Conservation (phyloP, 2,329 filamentous ascomycete species). For the Magnaporthiopsis incrustans region DNA sequence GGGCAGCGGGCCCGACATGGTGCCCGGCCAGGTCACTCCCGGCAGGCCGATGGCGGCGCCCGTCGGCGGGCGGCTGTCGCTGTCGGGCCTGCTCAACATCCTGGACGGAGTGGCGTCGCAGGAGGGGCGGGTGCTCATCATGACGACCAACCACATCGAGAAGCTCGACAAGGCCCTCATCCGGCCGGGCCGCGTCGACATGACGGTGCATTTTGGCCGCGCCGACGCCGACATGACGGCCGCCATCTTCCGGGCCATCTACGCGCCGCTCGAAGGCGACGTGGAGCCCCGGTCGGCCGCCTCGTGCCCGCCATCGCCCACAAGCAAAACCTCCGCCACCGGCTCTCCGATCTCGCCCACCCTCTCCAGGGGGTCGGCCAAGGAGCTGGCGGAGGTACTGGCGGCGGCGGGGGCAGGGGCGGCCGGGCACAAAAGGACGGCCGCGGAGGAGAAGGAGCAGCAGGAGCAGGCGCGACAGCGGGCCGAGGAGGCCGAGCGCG, state of each 20-base stretch:
- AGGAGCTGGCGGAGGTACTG: neutral
- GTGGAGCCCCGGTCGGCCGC: constrained; percentile 15
- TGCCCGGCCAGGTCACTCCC: constrained; percentile 24
- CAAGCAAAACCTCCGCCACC: neutral
- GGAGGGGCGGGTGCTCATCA: constrained; percentile 55
- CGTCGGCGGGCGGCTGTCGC: constrained; percentile 42
- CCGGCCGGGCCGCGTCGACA: constrained; percentile 54
- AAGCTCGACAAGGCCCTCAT: constrained; percentile 55
- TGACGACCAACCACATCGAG: constrained; percentile 58
- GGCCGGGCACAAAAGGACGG: constrained; percentile 18
- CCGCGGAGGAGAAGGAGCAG: constrained; percentile 15
- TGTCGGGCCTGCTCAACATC: constrained; percentile 73
- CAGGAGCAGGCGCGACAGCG: constrained; percentile 24
- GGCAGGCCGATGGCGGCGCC: constrained; percentile 16
- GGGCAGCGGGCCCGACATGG: constrained; percentile 18
- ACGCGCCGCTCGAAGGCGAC: constrained; percentile 42
- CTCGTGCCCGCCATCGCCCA: constrained; percentile 8
- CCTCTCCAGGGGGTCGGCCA: neutral
- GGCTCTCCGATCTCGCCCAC: neutral
- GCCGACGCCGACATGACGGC: constrained; percentile 44
- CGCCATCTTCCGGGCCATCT: constrained; percentile 51
- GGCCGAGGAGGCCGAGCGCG: constrained; percentile 27
- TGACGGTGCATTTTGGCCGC: constrained; percentile 47
- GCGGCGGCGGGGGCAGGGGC: neutral
- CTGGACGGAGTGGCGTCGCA: constrained; percentile 65